phyloP scores from a whole-genome alignment of 192 early-diverging fungal species.

The Coemansia sp. region DNA sequence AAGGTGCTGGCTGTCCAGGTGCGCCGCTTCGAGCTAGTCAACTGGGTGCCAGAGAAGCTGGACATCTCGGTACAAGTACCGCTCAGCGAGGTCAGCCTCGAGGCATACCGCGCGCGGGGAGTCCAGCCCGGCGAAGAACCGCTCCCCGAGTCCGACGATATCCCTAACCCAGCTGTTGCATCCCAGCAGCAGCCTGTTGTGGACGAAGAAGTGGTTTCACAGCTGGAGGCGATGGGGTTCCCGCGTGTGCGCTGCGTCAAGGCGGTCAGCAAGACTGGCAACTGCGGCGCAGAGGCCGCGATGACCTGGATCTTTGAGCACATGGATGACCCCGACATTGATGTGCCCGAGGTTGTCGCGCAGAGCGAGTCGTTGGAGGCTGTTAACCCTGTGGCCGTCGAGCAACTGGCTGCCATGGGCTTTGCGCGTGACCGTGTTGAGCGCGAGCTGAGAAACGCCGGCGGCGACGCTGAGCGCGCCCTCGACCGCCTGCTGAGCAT shows the following conservation, averaged over 20 bases:
- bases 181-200: constrained; percentile 48
- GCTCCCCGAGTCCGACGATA: constrained; percentile 71
- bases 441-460: constrained; percentile 81
- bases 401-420: constrained; percentile 88
- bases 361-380: not conserved
- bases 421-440: constrained; percentile 80
- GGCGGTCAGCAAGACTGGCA: constrained; percentile 81
- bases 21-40: constrained; percentile 74
- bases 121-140: constrained; percentile 68
- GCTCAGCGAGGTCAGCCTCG: constrained; percentile 60
- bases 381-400: constrained; percentile 62
- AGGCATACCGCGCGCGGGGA: constrained; percentile 70
- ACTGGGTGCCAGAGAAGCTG: constrained; percentile 77
- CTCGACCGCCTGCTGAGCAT: constrained; percentile 95
- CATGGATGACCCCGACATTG: constrained; percentile 92
- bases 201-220: constrained; percentile 71
- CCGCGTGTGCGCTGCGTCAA: constrained; percentile 80
- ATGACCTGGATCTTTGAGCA: constrained; percentile 97
- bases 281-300: constrained; percentile 77
- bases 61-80: constrained; percentile 65
- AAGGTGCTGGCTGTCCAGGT: constrained; percentile 72
- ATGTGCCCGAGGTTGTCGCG: constrained; percentile 33
- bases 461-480: constrained; percentile 86
- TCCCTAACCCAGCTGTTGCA: not conserved
- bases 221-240: constrained; percentile 93